phyloP scores from a whole-genome alignment of 768 basidiomycete species.

The Boletus subcaerulescens region DNA sequence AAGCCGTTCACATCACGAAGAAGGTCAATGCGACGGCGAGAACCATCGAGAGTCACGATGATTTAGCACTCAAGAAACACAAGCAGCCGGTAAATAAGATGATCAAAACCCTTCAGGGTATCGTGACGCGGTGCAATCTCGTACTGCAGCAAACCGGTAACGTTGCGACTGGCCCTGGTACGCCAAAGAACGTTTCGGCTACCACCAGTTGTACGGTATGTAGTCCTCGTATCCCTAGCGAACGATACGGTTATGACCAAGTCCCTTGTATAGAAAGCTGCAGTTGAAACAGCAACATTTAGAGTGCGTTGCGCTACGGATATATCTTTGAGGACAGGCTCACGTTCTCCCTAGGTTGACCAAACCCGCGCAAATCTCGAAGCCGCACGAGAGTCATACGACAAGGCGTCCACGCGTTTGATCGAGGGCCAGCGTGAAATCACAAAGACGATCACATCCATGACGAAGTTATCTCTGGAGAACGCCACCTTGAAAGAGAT shows the following conservation, averaged over 20 bases:
- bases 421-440: slow-evolving; percentile 20
- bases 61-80: slow-evolving; percentile 4
- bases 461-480: slow-evolving; percentile 20
- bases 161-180: slow-evolving; percentile 16
- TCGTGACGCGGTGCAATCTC: slow-evolving; percentile 21
- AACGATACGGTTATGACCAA: neutral
- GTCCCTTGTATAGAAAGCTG: slow-evolving; percentile 5
- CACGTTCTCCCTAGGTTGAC: slow-evolving; percentile 8
- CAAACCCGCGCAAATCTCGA: slow-evolving; percentile 22
- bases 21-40: slow-evolving; percentile 5
- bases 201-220: slow-evolving; percentile 3
- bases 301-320: neutral
- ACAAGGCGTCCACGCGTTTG: slow-evolving; percentile 9
- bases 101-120: slow-evolving; percentile 9
- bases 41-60: slow-evolving; percentile 1
- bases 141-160: slow-evolving; percentile 16
- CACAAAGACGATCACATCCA: slow-evolving; percentile 15
- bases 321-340: neutral
- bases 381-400: slow-evolving; percentile 15
- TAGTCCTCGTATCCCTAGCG: neutral
- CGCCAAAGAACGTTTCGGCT: slow-evolving; percentile 7
- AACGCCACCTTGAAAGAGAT: slow-evolving; percentile 19
- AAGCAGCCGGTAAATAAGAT: slow-evolving; percentile 9
- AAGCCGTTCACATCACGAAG: neutral
- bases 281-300: slow-evolving; percentile 11